Evolutionary conservation across 495 filamentous ascomycete genomes (phyloP).

Genomic region (Usnea hakonensis): DNA sequence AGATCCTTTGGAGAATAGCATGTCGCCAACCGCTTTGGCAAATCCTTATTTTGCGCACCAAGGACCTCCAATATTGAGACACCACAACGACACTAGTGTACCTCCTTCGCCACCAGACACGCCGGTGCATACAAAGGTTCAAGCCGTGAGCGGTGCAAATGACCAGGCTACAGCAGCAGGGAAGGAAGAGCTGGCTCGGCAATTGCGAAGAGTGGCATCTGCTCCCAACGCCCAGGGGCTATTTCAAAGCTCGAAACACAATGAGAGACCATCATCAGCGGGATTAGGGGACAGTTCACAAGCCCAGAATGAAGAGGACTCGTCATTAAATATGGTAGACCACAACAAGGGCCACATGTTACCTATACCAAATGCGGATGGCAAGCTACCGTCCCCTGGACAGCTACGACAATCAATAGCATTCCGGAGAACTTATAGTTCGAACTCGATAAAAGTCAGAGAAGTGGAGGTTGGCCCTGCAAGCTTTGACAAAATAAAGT

Average conservation of each 20-base stretch:
- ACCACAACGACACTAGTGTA: conserved; percentile 92
- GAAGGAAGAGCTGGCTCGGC: conserved; percentile 88
- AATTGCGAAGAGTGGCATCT: conserved; percentile 86
- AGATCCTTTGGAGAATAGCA: conserved; percentile 75
- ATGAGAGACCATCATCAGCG: conserved; percentile 68
- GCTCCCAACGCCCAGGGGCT: conserved; percentile 95
- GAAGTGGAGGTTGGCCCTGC: conserved; percentile 92
- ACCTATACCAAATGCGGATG: conserved; percentile 38
- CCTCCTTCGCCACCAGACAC: conserved; percentile 95
- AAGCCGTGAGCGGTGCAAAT: conserved; percentile 58
- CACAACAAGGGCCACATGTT: conserved; percentile 40
- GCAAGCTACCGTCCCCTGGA: conserved; percentile 42
- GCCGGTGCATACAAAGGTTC: conserved; percentile 60
- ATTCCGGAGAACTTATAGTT: conserved; percentile 95
- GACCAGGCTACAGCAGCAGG: conserved; percentile 72
- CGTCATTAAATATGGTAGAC: conserved; percentile 52
- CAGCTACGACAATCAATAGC: conserved; percentile 52
- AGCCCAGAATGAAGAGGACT: conserved; percentile 46
- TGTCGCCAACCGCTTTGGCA: conserved; percentile 88
- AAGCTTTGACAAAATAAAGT: conserved; percentile 98
- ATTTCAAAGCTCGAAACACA: conserved; percentile 59
- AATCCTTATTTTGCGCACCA: conserved; percentile 98
- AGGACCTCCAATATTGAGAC: conserved; percentile 82
- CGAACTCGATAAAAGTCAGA: conserved; percentile 81
- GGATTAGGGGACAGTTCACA: conserved; percentile 73